These are phyloP conservation scores for Metrosideros polymorpha DNA, from an alignment of 441 rosid species.

Conservation along the genomic window DNA sequence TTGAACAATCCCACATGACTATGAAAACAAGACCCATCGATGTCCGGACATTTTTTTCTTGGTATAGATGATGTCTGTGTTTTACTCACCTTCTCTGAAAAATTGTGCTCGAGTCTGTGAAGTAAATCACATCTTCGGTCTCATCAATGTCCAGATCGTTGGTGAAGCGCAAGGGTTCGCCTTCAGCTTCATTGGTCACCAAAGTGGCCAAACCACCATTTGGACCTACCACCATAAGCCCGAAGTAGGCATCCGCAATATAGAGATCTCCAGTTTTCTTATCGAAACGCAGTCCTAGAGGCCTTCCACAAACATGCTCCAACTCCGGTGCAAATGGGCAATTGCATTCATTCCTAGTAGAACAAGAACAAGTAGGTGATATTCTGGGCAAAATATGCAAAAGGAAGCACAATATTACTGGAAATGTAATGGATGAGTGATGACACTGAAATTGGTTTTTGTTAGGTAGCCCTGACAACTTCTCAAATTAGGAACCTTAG, in stretches of 20 bases:
- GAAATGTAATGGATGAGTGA: neutral
- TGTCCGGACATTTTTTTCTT: neutral
- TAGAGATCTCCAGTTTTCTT: slow-evolving; percentile 58
- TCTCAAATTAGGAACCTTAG: neutral
- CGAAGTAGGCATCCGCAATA: slow-evolving; percentile 74
- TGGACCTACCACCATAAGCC: slow-evolving; percentile 53
- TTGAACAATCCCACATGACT: neutral
- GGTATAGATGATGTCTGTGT: neutral
- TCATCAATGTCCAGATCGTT: slow-evolving; percentile 68
- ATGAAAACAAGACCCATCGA: neutral
- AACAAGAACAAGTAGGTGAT: neutral
- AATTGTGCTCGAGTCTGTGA: slow-evolving; percentile 54
- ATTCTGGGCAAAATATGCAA: neutral
- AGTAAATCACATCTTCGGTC: slow-evolving; percentile 44
- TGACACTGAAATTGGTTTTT: neutral
- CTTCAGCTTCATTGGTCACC: slow-evolving; percentile 45
- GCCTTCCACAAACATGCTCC: slow-evolving; percentile 80
- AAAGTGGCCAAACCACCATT: slow-evolving; percentile 54
- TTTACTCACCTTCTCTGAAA: slow-evolving; percentile 51
- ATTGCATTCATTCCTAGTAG: slow-evolving; percentile 37
- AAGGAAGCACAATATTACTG: neutral
- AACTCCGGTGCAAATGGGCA: slow-evolving; percentile 58
- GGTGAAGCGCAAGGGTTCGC: slow-evolving; percentile 44
- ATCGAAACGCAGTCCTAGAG: slow-evolving; percentile 53
- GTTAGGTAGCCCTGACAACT: neutral